Evolutionary conservation across 164 flowering plant genomes (phyloP), one percentile per base, ranked within the genome.

Genomic region (Nelumbo lutea): DNA sequence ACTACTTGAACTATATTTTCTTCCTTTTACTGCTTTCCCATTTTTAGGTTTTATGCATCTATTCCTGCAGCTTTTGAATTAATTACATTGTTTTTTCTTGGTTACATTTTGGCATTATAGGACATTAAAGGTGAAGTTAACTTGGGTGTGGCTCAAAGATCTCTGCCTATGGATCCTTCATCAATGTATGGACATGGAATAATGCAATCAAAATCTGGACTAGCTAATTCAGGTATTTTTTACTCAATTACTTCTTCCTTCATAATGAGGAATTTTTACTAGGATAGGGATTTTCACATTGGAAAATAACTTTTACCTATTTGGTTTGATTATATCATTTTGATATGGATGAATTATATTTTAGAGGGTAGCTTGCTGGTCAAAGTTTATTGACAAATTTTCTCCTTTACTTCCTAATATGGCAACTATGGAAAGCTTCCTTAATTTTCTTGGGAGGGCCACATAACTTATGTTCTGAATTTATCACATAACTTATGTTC

Each of bases 171-270:
- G 90, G 95, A 93, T 76, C 90, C 90, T 68, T 81, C 96, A 61
- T 85, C 97, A 61, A 82, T 90, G 15, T 89, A 89, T 81, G 94
- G 94, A 64, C 94, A 83, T 70, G 87, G 91, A 39, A 81, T 88
- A 74, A 69, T 89, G 77, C 97, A 87, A 52, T 86, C 98, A 67
- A 91, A 91, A 77, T 83, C 94, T 75, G 94, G 96, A 68, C 66
- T 86, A 39, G 80, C 85, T 40, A 77, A 82, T 77, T 82, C 89
- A 68, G 97, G 96, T 89, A 82, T 55, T 27, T 27, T 27, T 27
- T 27, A 27, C 27, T 27, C 27, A 40, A 41, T 48, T 63, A n/a
- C 56, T 14, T 43, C 27, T 27, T 57, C 55, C 45, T 2, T 39
- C 38, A 52, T n/a, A 52, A 42, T 5, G 42, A 45, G 46, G 9